A percentile compares a stretch with the other conserved stretches of the same genome.
phyloP scores from a whole-genome alignment of 306 rosid genomes.

The Prunus fruticosa region DNA sequence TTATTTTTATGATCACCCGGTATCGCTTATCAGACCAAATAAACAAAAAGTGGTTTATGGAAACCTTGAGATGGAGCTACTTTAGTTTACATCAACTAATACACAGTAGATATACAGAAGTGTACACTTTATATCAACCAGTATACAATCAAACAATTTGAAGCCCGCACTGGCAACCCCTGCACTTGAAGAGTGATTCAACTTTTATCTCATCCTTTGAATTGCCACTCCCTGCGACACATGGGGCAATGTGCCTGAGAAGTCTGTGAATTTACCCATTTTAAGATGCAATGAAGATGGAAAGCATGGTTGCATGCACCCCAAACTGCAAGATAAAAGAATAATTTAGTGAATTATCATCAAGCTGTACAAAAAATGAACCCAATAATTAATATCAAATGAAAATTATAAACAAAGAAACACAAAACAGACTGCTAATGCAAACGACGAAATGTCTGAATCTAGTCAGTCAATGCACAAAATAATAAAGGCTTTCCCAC shows the following conservation, averaged over 20 bases:
- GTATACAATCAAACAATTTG: neutral
- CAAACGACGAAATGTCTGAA: neutral
- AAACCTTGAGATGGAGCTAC: neutral
- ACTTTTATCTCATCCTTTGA: constrained; percentile 49
- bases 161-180: neutral
- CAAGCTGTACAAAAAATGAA: neutral
- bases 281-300: constrained; percentile 89
- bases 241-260: constrained; percentile 93
- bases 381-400: neutral
- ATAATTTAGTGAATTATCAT: neutral
- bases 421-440: neutral
- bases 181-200: neutral
- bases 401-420: neutral
- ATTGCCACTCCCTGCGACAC: constrained; percentile 93
- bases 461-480: neutral
- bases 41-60: neutral
- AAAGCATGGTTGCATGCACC: constrained; percentile 93
- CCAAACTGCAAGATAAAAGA: constrained; percentile 64
- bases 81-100: neutral
- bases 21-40: neutral
- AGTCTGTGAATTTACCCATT: constrained; percentile 86
- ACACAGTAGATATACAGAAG: neutral
- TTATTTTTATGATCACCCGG: too few species aligned
- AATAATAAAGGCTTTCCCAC: neutral
- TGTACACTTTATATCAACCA: neutral